phyloP scores from a whole-genome alignment of 305 asterid genomes.

The Caryopteris hybrid region DNA sequence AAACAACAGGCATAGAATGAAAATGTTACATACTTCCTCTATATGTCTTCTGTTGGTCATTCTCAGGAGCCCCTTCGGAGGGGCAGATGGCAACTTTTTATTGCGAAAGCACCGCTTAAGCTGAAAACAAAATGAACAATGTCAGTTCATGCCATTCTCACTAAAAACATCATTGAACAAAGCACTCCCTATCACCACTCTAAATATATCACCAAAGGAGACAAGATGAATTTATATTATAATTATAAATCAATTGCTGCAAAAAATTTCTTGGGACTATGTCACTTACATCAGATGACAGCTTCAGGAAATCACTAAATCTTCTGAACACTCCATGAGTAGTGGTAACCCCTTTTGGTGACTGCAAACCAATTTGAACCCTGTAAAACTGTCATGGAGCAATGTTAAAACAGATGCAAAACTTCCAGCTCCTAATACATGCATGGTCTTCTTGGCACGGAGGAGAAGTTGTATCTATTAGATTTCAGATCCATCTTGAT shows the following conservation, averaged over 20 bases:
- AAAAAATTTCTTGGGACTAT: not conserved
- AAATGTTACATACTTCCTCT: slow-evolving; percentile 55
- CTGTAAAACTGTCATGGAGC: slow-evolving; percentile 58
- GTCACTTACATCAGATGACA: slow-evolving; percentile 56
- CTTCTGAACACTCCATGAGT: slow-evolving; percentile 47
- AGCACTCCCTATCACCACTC: not conserved
- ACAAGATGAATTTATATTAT: not conserved
- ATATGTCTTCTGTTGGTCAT: slow-evolving; percentile 37
- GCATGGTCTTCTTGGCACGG: slow-evolving; percentile 2
- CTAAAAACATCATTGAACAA: not conserved
- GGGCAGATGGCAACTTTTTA: slow-evolving; percentile 56
- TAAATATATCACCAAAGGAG: slow-evolving; percentile 2
- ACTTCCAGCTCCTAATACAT: slow-evolving; percentile 5
- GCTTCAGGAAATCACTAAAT: slow-evolving; percentile 66
- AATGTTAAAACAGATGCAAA: slow-evolving; percentile 20
- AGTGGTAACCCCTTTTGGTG: slow-evolving; percentile 64
- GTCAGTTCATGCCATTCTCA: slow-evolving; percentile 16
- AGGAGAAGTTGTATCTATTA: not conserved
- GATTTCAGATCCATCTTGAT: not conserved
- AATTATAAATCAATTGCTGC: not conserved
- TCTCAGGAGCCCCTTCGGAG: slow-evolving; percentile 56
- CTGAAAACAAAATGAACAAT: slow-evolving; percentile 36
- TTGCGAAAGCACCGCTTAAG: slow-evolving; percentile 49
- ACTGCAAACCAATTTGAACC: slow-evolving; percentile 73
- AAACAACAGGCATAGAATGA: slow-evolving; percentile 11